Conservation (phyloP, 371 early-diverging fungal species). For the Sporodiniella umbellata region DNA sequence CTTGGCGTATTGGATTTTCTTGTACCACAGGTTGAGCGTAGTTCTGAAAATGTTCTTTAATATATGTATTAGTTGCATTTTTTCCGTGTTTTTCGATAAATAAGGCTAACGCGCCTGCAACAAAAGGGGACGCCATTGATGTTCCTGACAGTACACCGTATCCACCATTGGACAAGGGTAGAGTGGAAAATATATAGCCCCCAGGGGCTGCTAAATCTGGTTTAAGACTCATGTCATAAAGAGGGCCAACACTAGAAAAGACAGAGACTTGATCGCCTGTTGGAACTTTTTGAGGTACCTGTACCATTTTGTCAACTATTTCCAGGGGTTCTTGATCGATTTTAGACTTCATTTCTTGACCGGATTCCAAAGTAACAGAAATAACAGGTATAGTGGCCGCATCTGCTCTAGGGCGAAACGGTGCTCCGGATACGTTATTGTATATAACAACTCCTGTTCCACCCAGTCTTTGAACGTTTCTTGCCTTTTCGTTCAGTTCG, state of each 20-base stretch:
- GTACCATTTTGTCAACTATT: background rate
- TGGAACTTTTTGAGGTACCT: background rate
- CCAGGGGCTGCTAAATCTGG: conserved; percentile 68
- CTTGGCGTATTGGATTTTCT: conserved; percentile 49
- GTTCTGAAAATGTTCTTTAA: conserved; percentile 51
- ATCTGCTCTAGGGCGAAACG: conserved; percentile 8
- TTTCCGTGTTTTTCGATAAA: conserved; percentile 34
- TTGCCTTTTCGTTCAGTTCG: conserved; percentile 46
- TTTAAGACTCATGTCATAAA: conserved; percentile 42
- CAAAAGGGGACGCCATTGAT: conserved; percentile 71
- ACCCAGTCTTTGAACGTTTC: conserved; percentile 29
- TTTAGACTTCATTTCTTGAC: background rate
- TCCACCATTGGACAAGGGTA: conserved; percentile 31
- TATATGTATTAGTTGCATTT: conserved; percentile 3
- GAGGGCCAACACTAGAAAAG: conserved; percentile 51
- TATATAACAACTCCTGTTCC: conserved; percentile 57
- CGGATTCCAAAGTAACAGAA: background rate
- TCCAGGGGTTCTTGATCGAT: background rate
- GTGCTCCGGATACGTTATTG: conserved; percentile 14
- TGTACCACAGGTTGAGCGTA: conserved; percentile 32
- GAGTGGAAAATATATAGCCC: conserved; percentile 69
- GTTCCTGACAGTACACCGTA: conserved; percentile 70
- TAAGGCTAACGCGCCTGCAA: conserved; percentile 67
- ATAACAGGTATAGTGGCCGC: conserved; percentile 24
- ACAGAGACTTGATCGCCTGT: conserved; percentile 32